These are phyloP conservation scores for Malus orientalis DNA, from an alignment of 306 rosid species.

Conservation along the genomic window DNA sequence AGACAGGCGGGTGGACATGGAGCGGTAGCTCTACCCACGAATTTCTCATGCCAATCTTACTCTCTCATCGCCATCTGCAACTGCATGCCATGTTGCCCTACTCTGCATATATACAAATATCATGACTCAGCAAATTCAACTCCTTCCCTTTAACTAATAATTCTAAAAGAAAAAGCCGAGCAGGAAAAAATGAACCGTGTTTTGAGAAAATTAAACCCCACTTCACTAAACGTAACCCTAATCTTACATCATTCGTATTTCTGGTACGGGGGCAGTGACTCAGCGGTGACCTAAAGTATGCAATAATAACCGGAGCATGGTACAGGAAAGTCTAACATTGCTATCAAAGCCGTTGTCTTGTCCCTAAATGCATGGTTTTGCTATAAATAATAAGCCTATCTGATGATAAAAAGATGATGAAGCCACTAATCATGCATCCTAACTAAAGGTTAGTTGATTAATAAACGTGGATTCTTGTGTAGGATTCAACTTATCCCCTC, in stretches of 20 bases:
- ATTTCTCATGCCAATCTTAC: not conserved
- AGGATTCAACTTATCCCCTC: conserved; percentile 37
- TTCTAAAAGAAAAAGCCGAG: not conserved
- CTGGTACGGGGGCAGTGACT: not conserved
- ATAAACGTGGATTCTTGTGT: conserved; percentile 30
- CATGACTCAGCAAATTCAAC: not conserved
- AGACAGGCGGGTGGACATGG: not conserved
- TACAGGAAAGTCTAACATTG: not conserved
- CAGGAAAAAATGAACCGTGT: not conserved
- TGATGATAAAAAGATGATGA: conserved; percentile 16
- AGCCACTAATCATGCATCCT: conserved; percentile 19
- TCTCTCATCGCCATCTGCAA: not conserved
- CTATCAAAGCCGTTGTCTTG: conserved; percentile 23
- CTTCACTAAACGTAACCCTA: not conserved
- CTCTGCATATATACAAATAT: not conserved
- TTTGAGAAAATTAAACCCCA: not conserved
- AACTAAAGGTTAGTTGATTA: conserved; percentile 22
- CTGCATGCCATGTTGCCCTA: not conserved
- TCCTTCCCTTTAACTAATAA: not conserved
- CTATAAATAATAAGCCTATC: conserved; percentile 4
- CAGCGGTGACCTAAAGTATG: conserved; percentile 23
- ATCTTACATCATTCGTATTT: conserved; percentile 4
- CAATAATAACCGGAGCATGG: conserved; percentile 38
- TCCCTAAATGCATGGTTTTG: conserved; percentile 5
- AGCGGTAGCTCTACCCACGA: not conserved